Conservation (phyloP, 2,329 filamentous ascomycete species). For the Penicillium expansum region DNA sequence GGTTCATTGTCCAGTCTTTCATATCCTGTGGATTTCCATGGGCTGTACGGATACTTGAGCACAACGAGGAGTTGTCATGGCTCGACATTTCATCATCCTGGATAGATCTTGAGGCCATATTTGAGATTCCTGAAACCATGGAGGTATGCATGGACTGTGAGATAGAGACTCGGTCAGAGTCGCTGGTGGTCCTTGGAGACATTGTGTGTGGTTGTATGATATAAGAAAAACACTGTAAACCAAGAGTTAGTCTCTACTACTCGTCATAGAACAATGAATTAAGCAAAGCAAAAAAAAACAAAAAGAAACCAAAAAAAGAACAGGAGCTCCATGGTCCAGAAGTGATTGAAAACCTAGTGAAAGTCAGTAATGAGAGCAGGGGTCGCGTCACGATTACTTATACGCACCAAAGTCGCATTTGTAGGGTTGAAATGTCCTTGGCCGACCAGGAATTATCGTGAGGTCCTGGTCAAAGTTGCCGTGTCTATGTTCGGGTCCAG, state of each 20-base stretch:
- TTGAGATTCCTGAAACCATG: slow-evolving; percentile 39
- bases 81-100: slow-evolving; percentile 46
- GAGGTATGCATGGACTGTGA: slow-evolving; percentile 37
- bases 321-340: slow-evolving; percentile 20
- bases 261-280: slow-evolving; percentile 10
- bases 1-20: slow-evolving; percentile 40
- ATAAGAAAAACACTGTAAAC: slow-evolving; percentile 31
- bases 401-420: slow-evolving; percentile 17
- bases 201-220: slow-evolving; percentile 32
- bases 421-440: slow-evolving; percentile 6
- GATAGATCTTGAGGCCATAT: slow-evolving; percentile 38
- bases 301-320: slow-evolving; percentile 6
- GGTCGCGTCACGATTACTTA: not conserved
- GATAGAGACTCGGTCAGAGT: slow-evolving; percentile 38
- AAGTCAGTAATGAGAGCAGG: slow-evolving; percentile 10
- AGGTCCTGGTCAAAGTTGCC: slow-evolving; percentile 11
- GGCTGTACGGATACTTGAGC: slow-evolving; percentile 38
- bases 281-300: slow-evolving; percentile 14
- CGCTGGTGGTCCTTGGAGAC: slow-evolving; percentile 39
- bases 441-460: not conserved
- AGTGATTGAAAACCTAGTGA: slow-evolving; percentile 3
- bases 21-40: slow-evolving; percentile 37
- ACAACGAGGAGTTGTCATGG: slow-evolving; percentile 43
- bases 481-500: slow-evolving; percentile 6
- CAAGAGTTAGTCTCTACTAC: slow-evolving; percentile 35